Evolutionary conservation across 129 eudicot species (phyloP).

Genomic region (Saposhnikovia divaricata): DNA sequence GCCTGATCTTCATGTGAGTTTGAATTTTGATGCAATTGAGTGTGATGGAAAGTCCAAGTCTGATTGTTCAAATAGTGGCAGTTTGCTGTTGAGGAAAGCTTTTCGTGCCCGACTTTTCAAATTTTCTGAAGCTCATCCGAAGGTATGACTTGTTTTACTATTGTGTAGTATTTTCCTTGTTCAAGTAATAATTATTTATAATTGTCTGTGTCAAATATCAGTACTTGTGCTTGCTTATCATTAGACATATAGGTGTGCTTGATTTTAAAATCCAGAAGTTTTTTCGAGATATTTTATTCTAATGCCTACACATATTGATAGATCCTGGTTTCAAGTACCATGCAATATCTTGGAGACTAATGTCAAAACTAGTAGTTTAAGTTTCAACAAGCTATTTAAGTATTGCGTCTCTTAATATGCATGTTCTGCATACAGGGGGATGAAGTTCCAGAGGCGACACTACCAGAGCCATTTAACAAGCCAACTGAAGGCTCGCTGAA

Average conservation of each 20-base stretch:
- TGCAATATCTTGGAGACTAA: not conserved
- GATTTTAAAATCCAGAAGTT: not conserved
- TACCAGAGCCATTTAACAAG: conserved; percentile 51
- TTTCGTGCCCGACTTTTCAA: conserved; percentile 52
- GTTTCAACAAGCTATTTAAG: not conserved
- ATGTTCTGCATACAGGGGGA: conserved; percentile 31
- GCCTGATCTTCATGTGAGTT: conserved; percentile 56
- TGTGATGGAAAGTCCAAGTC: conserved; percentile 28
- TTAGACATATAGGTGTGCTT: not conserved
- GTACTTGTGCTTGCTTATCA: not conserved
- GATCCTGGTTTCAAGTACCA: not conserved
- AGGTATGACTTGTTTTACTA: conserved; percentile 32
- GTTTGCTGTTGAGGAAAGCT: conserved; percentile 43
- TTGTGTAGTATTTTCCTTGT: not conserved
- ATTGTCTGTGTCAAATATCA: not conserved
- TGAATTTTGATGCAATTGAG: conserved; percentile 34
- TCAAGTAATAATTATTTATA: not conserved
- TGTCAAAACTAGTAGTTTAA: not conserved
- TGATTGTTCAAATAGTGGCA: conserved; percentile 24
- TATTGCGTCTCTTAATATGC: not conserved
- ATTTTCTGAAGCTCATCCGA: conserved; percentile 47
- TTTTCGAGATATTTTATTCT: not conserved
- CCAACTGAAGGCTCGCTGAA: conserved; percentile 4
- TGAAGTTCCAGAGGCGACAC: conserved; percentile 58
- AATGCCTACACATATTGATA: not conserved